Base-by-base conservation (phyloP, 441 rosid genomes). In the Populus hybrid region DNA sequence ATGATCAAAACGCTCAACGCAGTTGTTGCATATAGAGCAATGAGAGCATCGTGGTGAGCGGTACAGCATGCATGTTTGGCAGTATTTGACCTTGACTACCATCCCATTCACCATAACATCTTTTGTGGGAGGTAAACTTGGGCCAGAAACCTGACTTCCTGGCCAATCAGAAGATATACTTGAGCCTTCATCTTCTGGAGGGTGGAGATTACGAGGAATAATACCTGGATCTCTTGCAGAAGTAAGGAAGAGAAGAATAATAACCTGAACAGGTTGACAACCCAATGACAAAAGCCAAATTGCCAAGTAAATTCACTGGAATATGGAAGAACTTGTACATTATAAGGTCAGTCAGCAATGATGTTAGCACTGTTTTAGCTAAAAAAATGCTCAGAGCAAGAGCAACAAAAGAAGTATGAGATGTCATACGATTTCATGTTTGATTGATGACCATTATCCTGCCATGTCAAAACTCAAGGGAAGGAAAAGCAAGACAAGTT, bases 11-110 rank as follows among this genome's bases (percentile, higher is more conserved):
- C 91, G 92, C 81, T 91, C 97, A 14, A 92, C 92, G 68, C 98
- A 94, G 82, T 94, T 94, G 71, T 91, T 92, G 72, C 98, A 92
- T 65, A 87, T 84, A 36, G 98, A 94, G 84, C 97, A 92, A 75
- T 94, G 98, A 75, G 92, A 94, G 78, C 95, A 92, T 11, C 98
- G 89, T 30, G 98, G 97, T 4, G 97, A 94, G 75, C 98, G 97
- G 76, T 91, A 94, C 0, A 94, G 72, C 91, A 83, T 86, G 84
- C 97, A 94, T 1, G 98, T 92, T 67, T 84, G 88, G 64, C 97
- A 94, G 76, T 89, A 94, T 70, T 92, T 91, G 71, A 92, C 94
- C 82, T 82, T 89, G 78, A 91, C 83, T 9, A 85, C 75, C 79
- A 86, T 77, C 35, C 95, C 96, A 81, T 91, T 91, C 67, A 92